Conservation (phyloP, 306 rosid species). For the Datisca glomerata region DNA sequence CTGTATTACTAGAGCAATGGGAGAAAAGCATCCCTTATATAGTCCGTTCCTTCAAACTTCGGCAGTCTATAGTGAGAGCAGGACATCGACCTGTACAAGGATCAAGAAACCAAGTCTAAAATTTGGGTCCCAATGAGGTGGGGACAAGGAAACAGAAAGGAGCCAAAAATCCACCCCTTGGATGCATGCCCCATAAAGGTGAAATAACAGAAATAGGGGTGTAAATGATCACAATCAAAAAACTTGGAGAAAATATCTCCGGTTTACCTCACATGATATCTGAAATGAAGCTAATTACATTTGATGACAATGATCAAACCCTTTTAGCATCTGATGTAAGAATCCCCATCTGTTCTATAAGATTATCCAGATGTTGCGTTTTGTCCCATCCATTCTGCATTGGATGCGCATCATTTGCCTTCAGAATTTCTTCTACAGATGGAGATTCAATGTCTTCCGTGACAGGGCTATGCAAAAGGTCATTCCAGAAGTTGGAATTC, state of each 20-base stretch:
- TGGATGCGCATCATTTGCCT: conserved; percentile 37
- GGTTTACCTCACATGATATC: conserved; percentile 19
- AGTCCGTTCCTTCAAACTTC: conserved; percentile 5
- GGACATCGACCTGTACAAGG: conserved; percentile 15
- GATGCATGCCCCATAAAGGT: not conserved
- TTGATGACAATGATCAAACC: conserved; percentile 26
- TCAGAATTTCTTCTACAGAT: conserved; percentile 23
- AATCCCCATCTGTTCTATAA: conserved; percentile 83
- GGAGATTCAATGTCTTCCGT: conserved; percentile 41
- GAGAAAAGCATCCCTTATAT: conserved; percentile 7
- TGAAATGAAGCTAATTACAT: conserved; percentile 32
- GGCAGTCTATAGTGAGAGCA: conserved; percentile 4
- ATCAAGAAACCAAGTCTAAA: conserved; percentile 2
- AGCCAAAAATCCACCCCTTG: not conserved
- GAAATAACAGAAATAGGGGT: not conserved
- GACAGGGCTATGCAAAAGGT: conserved; percentile 31
- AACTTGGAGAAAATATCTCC: not conserved
- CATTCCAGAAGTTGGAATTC: conserved; percentile 53
- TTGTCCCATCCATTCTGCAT: conserved; percentile 60
- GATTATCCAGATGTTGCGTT: conserved; percentile 51
- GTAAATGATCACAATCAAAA: no score
- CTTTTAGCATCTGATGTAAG: conserved; percentile 54
- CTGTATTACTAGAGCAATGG: no score
- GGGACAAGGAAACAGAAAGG: not conserved
- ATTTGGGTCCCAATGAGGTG: conserved; percentile 1